These are phyloP conservation scores for Erysimum cheiri DNA, from an alignment of 441 rosid species.

Conservation along the genomic window DNA sequence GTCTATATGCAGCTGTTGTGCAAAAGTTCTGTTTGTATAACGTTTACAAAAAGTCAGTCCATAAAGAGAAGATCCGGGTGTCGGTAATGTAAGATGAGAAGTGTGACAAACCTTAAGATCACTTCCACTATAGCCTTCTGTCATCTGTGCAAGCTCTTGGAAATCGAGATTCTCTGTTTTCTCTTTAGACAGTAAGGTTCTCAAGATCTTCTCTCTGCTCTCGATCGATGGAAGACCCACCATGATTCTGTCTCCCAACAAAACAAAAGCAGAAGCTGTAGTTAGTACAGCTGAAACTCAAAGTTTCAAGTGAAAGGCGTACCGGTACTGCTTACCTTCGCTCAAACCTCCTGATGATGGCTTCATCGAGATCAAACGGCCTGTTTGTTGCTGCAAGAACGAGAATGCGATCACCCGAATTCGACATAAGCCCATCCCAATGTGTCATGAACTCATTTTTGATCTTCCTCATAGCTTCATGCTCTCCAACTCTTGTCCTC, in stretches of 20 bases:
- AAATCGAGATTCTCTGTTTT: conserved; percentile 76
- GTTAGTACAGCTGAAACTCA: conserved; percentile 28
- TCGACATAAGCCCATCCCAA: conserved; percentile 97
- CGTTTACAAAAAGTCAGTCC: conserved; percentile 7
- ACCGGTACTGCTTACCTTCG: conserved; percentile 57
- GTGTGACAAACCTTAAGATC: conserved; percentile 83
- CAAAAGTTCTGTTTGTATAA: conserved; percentile 79
- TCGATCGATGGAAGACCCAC: conserved; percentile 86
- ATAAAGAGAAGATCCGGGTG: background rate
- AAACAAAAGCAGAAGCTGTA: conserved; percentile 25
- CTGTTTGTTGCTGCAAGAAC: conserved; percentile 99
- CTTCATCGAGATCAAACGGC: conserved; percentile 99
- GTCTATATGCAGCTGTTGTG: conserved; percentile 91
- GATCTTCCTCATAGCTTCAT: conserved; percentile 97
- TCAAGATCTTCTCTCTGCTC: conserved; percentile 87
- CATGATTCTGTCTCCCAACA: conserved; percentile 70
- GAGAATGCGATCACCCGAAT: conserved; percentile 75
- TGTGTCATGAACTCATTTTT: conserved; percentile 98
- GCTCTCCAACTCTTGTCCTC: conserved; percentile 94
- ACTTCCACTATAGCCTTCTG: conserved; percentile 95
- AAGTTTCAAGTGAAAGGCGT: background rate
- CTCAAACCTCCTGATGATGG: conserved; percentile 97
- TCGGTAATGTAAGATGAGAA: background rate
- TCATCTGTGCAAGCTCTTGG: conserved; percentile 83
- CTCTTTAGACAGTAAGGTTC: conserved; percentile 84